Evolutionary conservation across 768 basidiomycete species (phyloP), one percentile per base, ranked within the genome.

Genomic region (Pholiota molesta): DNA sequence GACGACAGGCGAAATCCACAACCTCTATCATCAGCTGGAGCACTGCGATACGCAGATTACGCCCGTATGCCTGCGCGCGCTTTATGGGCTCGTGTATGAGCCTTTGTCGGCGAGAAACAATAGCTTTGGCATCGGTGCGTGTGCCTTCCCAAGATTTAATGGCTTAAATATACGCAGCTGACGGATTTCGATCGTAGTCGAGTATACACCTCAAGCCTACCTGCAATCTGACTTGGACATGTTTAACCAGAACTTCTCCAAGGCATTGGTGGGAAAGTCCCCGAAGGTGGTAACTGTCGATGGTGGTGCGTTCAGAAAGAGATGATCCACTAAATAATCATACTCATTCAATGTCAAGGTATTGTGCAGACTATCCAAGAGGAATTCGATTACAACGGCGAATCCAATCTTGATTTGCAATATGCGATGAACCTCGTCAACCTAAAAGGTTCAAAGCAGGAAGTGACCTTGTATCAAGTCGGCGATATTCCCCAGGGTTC

Each of bases 371-470:
- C 74, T 9, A 47, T 58, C 16, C 45, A 74, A 35, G 57, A 62
- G 44, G 73, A 76, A 19, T 82, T 83, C 64, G 68, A 71, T 5
- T 75, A 74, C 66, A 84, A 83, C 63, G 83, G 78, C 54, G 85
- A 87, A 71, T 80, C 83, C 6, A 76, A 83, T 63, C 74, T 87
- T 9, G 85, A 86, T 67, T 70, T 87, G 2, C 74, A 85, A 66
- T 86, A 84, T 59, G 79, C 77, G 16, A 81, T 86, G 81, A 71
- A 74, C 14, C 74, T 86, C 33, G 77, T 79, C 11, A 74, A 75
- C 33, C 55, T 61, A 10, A 31, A 63, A 1, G 66, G 61, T 2
- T 65, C 66, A 7, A 58, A 64, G 10, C 79, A 79, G 57, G 56
- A 65, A 5, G 75, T 81, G 0, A 76, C 73, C 2, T 66, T 82